Percentiles rank a stretch among this genome's conserved stretches.
phyloP scores from a whole-genome alignment of 495 filamentous ascomycete genomes.

The Apiosordaria backusii region DNA sequence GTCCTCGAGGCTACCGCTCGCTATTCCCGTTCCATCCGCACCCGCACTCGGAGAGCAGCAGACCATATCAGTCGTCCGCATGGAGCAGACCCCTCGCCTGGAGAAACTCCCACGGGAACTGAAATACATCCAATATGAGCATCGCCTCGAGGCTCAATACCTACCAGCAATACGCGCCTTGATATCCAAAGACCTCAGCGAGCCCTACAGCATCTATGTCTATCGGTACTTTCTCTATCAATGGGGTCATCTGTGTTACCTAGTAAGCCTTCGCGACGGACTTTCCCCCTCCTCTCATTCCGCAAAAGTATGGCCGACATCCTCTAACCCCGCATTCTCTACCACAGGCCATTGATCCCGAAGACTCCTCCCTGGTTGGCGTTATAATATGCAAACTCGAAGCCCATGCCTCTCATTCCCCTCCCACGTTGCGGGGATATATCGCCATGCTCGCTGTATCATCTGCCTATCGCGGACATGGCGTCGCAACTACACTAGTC shows the following conservation, averaged over 20 bases:
- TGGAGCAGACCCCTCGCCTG: conserved; percentile 22
- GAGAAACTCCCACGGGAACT: conserved; percentile 51
- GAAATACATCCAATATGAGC: conserved; percentile 80
- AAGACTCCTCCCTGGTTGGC: conserved; percentile 58
- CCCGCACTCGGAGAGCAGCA: neutral
- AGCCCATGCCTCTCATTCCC: conserved; percentile 64
- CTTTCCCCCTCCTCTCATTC: neutral
- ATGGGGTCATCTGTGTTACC: conserved; percentile 95
- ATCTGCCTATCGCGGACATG: conserved; percentile 70
- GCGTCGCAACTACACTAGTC: conserved; percentile 90
- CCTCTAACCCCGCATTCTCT: conserved; percentile 1
- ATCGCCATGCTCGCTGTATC: conserved; percentile 96
- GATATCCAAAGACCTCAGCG: conserved; percentile 95
- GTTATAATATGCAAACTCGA: conserved; percentile 98
- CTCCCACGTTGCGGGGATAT: conserved; percentile 83
- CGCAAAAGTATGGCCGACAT: conserved; percentile 12
- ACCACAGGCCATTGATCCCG: conserved; percentile 62
- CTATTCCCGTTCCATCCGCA: neutral
- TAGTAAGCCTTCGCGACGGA: conserved; percentile 50
- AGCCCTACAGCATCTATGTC: conserved; percentile 99
- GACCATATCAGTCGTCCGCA: neutral
- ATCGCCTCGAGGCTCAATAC: conserved; percentile 71
- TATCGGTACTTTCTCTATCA: conserved; percentile 98
- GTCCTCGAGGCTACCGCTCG: neutral
- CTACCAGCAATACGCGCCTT: conserved; percentile 84